These are phyloP conservation scores for Penicillium psychrosexuale DNA, from an alignment of 2,329 filamentous ascomycete genomes.

Conservation along the genomic window DNA sequence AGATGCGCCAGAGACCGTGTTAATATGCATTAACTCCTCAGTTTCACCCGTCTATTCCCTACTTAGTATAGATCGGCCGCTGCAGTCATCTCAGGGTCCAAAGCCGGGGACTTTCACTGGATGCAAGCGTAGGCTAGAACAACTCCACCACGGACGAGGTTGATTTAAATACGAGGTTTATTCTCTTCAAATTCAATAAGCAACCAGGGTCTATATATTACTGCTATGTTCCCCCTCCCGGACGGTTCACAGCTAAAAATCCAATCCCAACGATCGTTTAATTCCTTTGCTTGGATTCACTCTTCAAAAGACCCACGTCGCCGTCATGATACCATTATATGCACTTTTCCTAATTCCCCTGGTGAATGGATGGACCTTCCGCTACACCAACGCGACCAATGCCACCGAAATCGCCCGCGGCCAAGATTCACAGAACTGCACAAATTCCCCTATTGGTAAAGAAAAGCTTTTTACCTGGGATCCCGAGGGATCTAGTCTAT, in stretches of 20 bases:
- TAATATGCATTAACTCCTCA: neutral
- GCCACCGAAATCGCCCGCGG: conserved; percentile 12
- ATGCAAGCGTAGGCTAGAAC: neutral
- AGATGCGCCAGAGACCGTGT: neutral
- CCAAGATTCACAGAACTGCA: conserved; percentile 6
- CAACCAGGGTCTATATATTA: neutral
- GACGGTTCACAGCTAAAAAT: neutral
- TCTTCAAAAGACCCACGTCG: neutral
- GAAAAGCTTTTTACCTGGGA: conserved; percentile 16
- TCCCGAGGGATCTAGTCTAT: conserved; percentile 11
- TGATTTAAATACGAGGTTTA: conserved; percentile 8
- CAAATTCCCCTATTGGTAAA: conserved; percentile 6
- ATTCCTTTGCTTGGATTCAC: neutral
- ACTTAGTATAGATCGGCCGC: conserved; percentile 1
- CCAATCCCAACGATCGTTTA: neutral
- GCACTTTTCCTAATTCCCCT: conserved; percentile 1
- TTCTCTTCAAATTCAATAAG: neutral
- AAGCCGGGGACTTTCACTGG: neutral
- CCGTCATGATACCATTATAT: neutral
- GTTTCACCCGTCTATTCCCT: neutral
- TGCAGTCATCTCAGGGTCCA: neutral
- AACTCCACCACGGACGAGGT: neutral
- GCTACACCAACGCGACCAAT: conserved; percentile 13
- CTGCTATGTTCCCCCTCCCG: neutral
- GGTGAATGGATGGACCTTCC: conserved; percentile 16